phyloP scores from a whole-genome alignment of 2,329 filamentous ascomycete species.

The Pseudofabraea citricarpa region DNA sequence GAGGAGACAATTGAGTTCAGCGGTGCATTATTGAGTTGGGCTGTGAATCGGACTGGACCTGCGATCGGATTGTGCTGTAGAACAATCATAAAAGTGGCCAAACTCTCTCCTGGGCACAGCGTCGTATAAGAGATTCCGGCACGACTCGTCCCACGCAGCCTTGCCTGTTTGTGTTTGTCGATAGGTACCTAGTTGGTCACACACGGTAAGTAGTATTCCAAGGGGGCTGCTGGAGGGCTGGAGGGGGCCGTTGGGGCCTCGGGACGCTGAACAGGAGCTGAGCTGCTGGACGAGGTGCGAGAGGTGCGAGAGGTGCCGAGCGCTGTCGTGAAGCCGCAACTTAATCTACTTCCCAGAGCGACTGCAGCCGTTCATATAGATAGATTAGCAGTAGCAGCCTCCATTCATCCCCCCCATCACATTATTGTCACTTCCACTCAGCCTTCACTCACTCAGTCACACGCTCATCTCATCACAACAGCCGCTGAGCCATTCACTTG shows the following conservation, averaged over 20 bases:
- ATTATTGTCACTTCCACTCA: background rate
- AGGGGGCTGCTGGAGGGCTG: background rate
- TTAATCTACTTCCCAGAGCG: too few species aligned
- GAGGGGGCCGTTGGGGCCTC: too few species aligned
- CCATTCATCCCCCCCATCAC: background rate
- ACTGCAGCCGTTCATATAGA: too few species aligned
- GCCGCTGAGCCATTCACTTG: background rate
- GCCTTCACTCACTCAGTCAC: background rate
- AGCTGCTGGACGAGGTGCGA: too few species aligned
- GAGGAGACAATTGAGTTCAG: background rate
- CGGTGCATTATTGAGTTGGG: too few species aligned
- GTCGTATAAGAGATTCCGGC: background rate
- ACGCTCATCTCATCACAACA: background rate
- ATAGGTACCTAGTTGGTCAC: background rate
- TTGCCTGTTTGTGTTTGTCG: background rate
- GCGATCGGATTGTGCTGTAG: too few species aligned
- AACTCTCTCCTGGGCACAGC: constrained; percentile 1
- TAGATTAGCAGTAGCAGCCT: too few species aligned
- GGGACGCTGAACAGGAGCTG: too few species aligned
- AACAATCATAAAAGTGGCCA: too few species aligned
- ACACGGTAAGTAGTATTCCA: background rate
- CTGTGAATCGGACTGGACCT: background rate
- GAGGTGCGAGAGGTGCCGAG: too few species aligned
- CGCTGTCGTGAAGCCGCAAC: too few species aligned
- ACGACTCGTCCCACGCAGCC: background rate